phyloP scores from a whole-genome alignment of 306 rosid species.

The Cucumis cinereus region DNA sequence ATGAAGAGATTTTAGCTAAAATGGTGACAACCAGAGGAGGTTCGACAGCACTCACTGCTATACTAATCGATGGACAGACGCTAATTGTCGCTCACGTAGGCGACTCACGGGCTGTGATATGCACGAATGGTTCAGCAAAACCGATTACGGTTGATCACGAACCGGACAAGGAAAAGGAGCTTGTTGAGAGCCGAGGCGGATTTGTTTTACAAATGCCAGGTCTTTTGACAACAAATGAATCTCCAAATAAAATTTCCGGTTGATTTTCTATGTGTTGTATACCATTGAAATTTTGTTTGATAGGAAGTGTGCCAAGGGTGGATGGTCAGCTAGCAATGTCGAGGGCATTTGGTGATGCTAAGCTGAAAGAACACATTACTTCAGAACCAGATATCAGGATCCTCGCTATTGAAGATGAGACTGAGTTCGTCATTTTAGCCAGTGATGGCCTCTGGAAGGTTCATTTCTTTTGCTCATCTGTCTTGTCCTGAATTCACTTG shows the following conservation, averaged over 20 bases:
- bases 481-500: background rate
- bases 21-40: constrained; percentile 33
- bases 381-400: constrained; percentile 18
- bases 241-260: background rate
- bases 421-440: constrained; percentile 16
- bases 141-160: constrained; percentile 46
- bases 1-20: constrained; percentile 35
- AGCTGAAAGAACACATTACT: constrained; percentile 32
- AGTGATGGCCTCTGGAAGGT: constrained; percentile 49
- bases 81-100: constrained; percentile 40
- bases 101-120: constrained; percentile 43
- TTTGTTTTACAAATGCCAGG: constrained; percentile 30
- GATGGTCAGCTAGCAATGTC: constrained; percentile 60
- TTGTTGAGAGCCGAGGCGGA: constrained; percentile 52
- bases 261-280: background rate
- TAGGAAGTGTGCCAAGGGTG: constrained; percentile 46
- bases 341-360: constrained; percentile 49
- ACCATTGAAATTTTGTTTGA: background rate
- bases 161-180: constrained; percentile 33
- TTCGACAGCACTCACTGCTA: constrained; percentile 54
- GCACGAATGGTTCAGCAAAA: constrained; percentile 26
- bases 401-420: background rate
- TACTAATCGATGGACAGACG: constrained; percentile 36
- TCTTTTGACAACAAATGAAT: constrained; percentile 6
- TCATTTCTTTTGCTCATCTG: background rate